These are phyloP conservation scores for Mycena leptocephala DNA, from an alignment of 768 basidiomycete species.

Conservation along the genomic window DNA sequence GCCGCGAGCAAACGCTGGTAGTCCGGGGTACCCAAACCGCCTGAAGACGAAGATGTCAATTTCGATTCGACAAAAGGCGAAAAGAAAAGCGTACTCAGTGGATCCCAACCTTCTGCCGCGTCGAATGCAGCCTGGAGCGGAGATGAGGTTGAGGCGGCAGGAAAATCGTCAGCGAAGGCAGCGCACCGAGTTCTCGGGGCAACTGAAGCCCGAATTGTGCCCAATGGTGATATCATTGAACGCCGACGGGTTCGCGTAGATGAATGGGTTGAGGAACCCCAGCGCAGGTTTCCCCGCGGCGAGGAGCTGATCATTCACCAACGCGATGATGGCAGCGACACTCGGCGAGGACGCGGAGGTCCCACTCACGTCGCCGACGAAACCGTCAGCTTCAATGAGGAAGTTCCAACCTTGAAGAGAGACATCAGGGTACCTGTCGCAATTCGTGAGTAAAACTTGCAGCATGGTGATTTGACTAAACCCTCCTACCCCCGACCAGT, in stretches of 20 bases:
- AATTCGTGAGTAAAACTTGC: too few relatives aligned
- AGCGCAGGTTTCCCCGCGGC: constrained; percentile 46
- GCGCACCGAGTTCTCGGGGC: background rate
- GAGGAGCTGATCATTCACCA: constrained; percentile 61
- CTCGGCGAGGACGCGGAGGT: constrained; percentile 63
- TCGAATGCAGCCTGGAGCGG: constrained; percentile 15
- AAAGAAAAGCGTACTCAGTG: constrained; percentile 5
- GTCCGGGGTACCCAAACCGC: constrained; percentile 24
- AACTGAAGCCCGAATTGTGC: constrained; percentile 24
- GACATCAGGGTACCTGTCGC: constrained; percentile 40
- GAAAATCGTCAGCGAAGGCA: background rate
- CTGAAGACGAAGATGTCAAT: background rate
- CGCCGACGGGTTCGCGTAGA: constrained; percentile 15
- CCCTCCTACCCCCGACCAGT: too few relatives aligned
- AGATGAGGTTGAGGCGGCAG: background rate
- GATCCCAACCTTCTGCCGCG: constrained; percentile 21
- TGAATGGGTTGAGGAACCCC: too few relatives aligned
- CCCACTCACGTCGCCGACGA: constrained; percentile 45
- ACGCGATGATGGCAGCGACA: constrained; percentile 59
- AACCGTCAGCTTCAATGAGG: constrained; percentile 6
- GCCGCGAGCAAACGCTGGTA: constrained; percentile 16
- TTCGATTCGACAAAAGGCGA: constrained; percentile 2
- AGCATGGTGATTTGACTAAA: too few relatives aligned
- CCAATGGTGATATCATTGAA: constrained; percentile 20
- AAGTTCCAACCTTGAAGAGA: constrained; percentile 28